Evolutionary conservation across 306 rosid genomes (phyloP).

Genomic region (Vicia sativa): DNA sequence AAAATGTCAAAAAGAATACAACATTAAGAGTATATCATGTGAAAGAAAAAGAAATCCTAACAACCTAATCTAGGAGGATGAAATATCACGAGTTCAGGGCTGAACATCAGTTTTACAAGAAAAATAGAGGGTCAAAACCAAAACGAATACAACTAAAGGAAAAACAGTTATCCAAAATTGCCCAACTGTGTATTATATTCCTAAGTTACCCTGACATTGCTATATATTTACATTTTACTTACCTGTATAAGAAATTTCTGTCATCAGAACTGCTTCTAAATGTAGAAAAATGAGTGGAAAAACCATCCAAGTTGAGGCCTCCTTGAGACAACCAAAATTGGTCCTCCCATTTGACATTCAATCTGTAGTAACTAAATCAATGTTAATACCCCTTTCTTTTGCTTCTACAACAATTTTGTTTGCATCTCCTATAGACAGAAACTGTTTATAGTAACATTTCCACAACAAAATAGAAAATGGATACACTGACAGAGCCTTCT

Average conservation of each 20-base stretch:
- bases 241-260: slow-evolving; percentile 37
- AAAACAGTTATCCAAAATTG: slow-evolving; percentile 27
- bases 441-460: slow-evolving; percentile 54
- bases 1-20: slow-evolving; percentile 8
- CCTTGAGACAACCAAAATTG: slow-evolving; percentile 41
- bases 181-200: slow-evolving; percentile 22
- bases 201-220: slow-evolving; percentile 26
- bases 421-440: slow-evolving; percentile 47
- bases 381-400: slow-evolving; percentile 69
- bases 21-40: slow-evolving; percentile 3
- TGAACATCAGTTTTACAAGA: neutral
- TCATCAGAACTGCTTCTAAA: slow-evolving; percentile 30
- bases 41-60: neutral
- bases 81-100: neutral
- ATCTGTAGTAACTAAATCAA: slow-evolving; percentile 36
- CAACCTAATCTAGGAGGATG: neutral
- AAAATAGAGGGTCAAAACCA: neutral
- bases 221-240: slow-evolving; percentile 31
- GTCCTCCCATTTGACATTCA: slow-evolving; percentile 30
- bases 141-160: neutral
- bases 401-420: slow-evolving; percentile 60
- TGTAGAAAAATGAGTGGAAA: slow-evolving; percentile 1
- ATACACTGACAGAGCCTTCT: slow-evolving; percentile 67
- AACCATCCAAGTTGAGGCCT: slow-evolving; percentile 34
- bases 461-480: slow-evolving; percentile 78